Evolutionary conservation across 2,329 filamentous ascomycete species (phyloP), one percentile per base, ranked within the genome.

Genomic region (Alternaria postmessia): DNA sequence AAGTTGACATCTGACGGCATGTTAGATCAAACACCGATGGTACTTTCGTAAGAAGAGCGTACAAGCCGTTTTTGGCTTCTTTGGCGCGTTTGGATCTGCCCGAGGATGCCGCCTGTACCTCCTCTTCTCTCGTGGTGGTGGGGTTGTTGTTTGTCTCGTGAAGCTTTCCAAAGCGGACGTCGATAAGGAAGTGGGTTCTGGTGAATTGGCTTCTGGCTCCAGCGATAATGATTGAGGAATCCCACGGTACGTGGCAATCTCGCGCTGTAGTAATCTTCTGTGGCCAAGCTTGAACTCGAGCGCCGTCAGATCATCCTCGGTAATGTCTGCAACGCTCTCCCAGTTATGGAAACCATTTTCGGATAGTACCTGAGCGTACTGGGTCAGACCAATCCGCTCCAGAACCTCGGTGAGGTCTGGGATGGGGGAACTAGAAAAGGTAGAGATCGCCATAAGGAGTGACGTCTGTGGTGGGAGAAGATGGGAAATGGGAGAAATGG

Each of bases 31-130:
- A 30, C 24, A 7, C 7, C 18, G 6, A 34, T 30, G 12, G n/a
- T 11, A 7, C 2, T 18, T 3, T 43, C 20, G 32, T 56, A 11
- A 53, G 51, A 24, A 28, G 22, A 51, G 57, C 72, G 36, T 73
- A 78, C 76, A 80, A 8, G 76, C 78, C 34, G 78, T 80, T 52
- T 80, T 79, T 30, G 78, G 78, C 52, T 79, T 78, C 62, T 78
- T 78, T 12, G 78, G 78, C 18, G 78, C 78, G 58, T 78, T 73
- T 34, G 51, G 51, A 53, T 80, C 78, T 11, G 77, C 68, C 7
- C 73, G 66, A 8, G 78, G 78, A 57, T 79, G 78, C 14, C 78
- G 71, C 24, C 77, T 65, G 62, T 80, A 80, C 51, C 74, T 66
- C 51, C 78, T 67, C 68, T 80, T 77, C 59, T 76, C 75, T 54